phyloP scores from a whole-genome alignment of 495 filamentous ascomycete species.

The Talaromyces proteolyticus region DNA sequence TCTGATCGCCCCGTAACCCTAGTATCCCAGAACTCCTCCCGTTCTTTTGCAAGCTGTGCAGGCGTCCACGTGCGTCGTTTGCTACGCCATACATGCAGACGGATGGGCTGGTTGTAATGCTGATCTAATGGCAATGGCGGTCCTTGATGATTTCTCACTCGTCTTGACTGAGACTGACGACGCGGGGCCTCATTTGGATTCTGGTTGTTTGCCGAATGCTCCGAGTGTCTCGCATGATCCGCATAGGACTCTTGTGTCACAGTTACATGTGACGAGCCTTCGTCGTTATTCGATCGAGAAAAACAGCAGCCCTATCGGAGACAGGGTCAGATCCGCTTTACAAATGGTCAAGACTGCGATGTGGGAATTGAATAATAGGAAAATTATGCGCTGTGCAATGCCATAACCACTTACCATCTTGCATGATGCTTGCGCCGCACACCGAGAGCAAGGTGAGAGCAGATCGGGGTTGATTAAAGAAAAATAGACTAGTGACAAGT shows the following conservation, averaged over 20 bases:
- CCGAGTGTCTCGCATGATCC: slow-evolving; percentile 1
- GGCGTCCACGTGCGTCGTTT: slow-evolving; percentile 49
- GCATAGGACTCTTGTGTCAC: slow-evolving; percentile 5
- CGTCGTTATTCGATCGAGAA: slow-evolving; percentile 4
- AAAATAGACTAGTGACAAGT: not conserved
- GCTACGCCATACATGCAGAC: slow-evolving; percentile 43
- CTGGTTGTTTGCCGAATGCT: not conserved
- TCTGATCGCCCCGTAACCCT: slow-evolving; percentile 69
- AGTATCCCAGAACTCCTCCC: slow-evolving; percentile 76
- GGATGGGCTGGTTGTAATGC: slow-evolving; percentile 47
- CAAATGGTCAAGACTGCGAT: not conserved
- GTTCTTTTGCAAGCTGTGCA: slow-evolving; percentile 38
- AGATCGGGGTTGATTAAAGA: not conserved
- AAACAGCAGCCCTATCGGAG: slow-evolving; percentile 7
- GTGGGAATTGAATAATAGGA: not conserved
- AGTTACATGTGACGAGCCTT: not conserved
- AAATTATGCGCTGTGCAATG: not conserved
- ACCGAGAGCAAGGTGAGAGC: not conserved
- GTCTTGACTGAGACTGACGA: slow-evolving; percentile 12
- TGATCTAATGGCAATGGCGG: slow-evolving; percentile 23
- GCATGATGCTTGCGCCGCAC: slow-evolving; percentile 4
- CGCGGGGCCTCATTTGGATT: slow-evolving; percentile 9
- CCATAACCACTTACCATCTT: slow-evolving; percentile 7
- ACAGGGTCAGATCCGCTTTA: too few species aligned
- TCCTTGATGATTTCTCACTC: not conserved